Percentiles rank a stretch among this genome's conserved stretches.
Evolutionary conservation across 2,329 filamentous ascomycete genomes (phyloP).

Genomic region (Ophioceras dolichostomum): DNA sequence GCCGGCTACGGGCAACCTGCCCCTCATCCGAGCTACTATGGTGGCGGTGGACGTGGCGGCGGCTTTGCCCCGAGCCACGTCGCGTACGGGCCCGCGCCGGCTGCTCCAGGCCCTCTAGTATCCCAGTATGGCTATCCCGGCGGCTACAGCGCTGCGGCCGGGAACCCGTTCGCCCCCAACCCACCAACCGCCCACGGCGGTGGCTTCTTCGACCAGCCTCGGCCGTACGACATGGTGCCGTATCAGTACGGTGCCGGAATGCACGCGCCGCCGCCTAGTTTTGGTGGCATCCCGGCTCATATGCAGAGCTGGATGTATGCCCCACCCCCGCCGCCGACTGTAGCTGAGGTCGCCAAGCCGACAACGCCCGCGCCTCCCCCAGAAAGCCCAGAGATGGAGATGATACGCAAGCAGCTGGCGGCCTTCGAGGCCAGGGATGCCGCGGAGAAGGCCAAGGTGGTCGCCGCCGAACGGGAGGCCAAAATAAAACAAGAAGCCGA

Average conservation of each 20-base stretch:
- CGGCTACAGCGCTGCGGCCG: constrained; percentile 18
- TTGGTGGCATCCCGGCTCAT: constrained; percentile 14
- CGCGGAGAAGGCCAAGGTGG: constrained; percentile 25
- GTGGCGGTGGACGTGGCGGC: constrained; percentile 12
- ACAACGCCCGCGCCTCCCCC: constrained; percentile 25
- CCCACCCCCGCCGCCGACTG: constrained; percentile 29
- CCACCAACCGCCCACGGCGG: constrained; percentile 19
- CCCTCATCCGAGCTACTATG: constrained; percentile 16
- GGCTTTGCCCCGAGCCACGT: constrained; percentile 37
- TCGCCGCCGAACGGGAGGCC: too few species aligned
- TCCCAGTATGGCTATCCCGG: constrained; percentile 25
- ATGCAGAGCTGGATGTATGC: constrained; percentile 28
- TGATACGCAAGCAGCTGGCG: constrained; percentile 47
- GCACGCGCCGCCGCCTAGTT: constrained; percentile 8
- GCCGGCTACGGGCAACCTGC: constrained; percentile 16
- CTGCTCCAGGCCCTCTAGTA: constrained; percentile 28
- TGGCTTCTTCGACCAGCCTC: constrained; percentile 27
- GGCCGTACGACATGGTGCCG: constrained; percentile 37
- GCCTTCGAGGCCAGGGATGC: constrained; percentile 32
- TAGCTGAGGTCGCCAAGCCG: constrained; percentile 20
- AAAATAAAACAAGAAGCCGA: too few species aligned
- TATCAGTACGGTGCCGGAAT: constrained; percentile 27
- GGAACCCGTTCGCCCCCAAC: constrained; percentile 30
- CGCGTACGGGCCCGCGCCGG: constrained; percentile 27
- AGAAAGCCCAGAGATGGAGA: constrained; percentile 42